Evolutionary conservation across 768 basidiomycete genomes (phyloP).

Genomic region (Zangia roseola): DNA sequence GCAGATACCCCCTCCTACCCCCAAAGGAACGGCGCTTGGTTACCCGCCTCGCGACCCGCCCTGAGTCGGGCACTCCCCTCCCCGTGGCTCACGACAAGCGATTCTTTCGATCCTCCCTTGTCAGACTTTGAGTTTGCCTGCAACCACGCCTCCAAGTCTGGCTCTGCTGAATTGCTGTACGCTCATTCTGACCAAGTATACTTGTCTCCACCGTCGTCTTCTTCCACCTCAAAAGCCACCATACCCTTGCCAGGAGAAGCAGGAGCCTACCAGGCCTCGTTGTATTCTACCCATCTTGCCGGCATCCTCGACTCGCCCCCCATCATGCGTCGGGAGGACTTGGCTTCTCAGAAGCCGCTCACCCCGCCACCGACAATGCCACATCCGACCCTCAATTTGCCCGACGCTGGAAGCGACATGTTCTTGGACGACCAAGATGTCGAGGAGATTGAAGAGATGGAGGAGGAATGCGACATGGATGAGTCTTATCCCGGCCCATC

Average conservation of each 20-base stretch:
- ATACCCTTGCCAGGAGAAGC: conserved; percentile 28
- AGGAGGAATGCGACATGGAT: conserved; percentile 21
- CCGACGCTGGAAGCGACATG: conserved; percentile 32
- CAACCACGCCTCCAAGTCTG: conserved; percentile 12
- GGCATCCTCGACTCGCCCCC: conserved; percentile 37
- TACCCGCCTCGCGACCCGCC: conserved; percentile 12
- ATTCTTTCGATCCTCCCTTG: conserved; percentile 24
- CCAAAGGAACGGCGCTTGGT: conserved; percentile 12
- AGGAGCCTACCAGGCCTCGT: conserved; percentile 15
- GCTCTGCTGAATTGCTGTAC: conserved; percentile 13
- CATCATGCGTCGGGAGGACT: conserved; percentile 31
- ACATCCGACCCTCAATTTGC: conserved; percentile 35
- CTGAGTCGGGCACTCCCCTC: conserved; percentile 16
- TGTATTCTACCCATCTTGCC: conserved; percentile 28
- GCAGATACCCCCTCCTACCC: conserved; percentile 28
- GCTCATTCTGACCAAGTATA: conserved; percentile 23
- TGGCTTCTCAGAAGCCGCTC: conserved; percentile 32
- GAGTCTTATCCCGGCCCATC: conserved; percentile 14
- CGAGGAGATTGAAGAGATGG: conserved; percentile 16
- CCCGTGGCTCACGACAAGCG: conserved; percentile 17
- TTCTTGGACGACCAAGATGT: conserved; percentile 12
- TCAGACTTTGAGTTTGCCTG: conserved; percentile 17
- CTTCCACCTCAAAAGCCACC: conserved; percentile 26
- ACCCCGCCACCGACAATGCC: conserved; percentile 46
- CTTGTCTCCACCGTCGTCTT: conserved; percentile 28